phyloP scores from a whole-genome alignment of 108 stramenopile species.

The Craspedostauros australis region DNA sequence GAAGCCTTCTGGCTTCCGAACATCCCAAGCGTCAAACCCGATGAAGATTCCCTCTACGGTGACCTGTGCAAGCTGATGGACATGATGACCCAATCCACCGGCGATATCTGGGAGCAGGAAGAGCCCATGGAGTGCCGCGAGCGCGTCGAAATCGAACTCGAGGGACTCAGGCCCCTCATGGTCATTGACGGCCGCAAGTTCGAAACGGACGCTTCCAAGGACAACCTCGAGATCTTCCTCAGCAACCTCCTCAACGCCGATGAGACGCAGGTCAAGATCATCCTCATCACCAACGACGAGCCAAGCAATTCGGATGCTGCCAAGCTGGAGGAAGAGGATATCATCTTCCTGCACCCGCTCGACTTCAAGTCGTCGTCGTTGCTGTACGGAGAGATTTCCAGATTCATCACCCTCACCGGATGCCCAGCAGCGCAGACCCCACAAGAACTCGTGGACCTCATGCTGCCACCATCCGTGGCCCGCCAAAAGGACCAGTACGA shows the following conservation, averaged over 20 bases:
- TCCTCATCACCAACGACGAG: slow-evolving; percentile 21
- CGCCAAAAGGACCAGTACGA: slow-evolving; percentile 9
- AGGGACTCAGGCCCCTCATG: slow-evolving; percentile 12
- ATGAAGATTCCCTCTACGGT: slow-evolving; percentile 23
- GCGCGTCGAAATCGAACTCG: slow-evolving; percentile 21
- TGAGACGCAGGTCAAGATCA: slow-evolving; percentile 18
- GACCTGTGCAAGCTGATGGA: slow-evolving; percentile 17
- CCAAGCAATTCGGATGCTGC: slow-evolving; percentile 1
- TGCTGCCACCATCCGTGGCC: slow-evolving; percentile 32
- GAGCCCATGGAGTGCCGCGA: slow-evolving; percentile 26
- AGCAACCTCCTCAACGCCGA: slow-evolving; percentile 12
- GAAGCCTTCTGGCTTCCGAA: slow-evolving; percentile 29
- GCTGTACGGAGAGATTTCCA: slow-evolving; percentile 22
- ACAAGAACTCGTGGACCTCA: slow-evolving; percentile 27
- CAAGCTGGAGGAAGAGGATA: slow-evolving; percentile 16
- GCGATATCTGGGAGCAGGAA: slow-evolving; percentile 17
- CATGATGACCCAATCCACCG: slow-evolving; percentile 14
- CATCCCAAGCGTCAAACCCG: slow-evolving; percentile 12
- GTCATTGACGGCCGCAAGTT: slow-evolving; percentile 23
- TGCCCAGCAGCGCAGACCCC: slow-evolving; percentile 34
- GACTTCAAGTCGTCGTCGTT: slow-evolving; percentile 28
- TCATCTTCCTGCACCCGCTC: slow-evolving; percentile 9
- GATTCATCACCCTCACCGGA: slow-evolving; percentile 34
- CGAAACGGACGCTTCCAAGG: slow-evolving; percentile 5
- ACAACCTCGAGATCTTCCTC: slow-evolving; percentile 22